Base-by-base conservation (phyloP, 1,284 basidiomycete genomes). In the Agaricales sp. region DNA sequence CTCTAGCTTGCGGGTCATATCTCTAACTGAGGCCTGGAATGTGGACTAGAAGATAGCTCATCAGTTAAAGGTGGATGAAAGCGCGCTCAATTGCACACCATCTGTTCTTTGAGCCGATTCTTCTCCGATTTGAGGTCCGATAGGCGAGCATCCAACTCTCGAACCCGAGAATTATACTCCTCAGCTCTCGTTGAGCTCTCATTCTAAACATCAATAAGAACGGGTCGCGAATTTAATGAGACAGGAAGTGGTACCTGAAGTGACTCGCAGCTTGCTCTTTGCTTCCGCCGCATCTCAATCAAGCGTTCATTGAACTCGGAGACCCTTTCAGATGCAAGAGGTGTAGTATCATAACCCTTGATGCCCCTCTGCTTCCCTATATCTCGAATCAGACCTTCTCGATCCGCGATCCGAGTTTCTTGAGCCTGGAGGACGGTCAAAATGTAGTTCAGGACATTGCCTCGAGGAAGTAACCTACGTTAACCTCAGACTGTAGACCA, bases 351-450 rank as follows among this genome's bases (percentile, higher is more conserved):
- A 59, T 80, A 93, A 0, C 90, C 92, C 18, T 78, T 77, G 57
- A 96, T 82, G 20, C 77, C 73, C 55, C 88, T 73, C 52, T 78
- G 78, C 43, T 78, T 69, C 44, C 81, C 77, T 6, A 92, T 77
- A 30, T 84, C 77, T 20, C 77, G 78, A 50, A 97, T 84, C 23
- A 84, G 68, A 6, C 74, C 69, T 61, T 94, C 91, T 20, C 93
- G 80, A 8, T 84, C 81, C 1, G 64, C 61, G 25, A 93, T 66
- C n/a, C 87, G 84, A 48, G 76, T 69, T 52, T 85, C 78, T 63
- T 95, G 88, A 4, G 77, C 76, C 89, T 94, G 54, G 30, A 35
- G 30, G 11, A 35, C 3, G 20, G 24, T 47, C 47, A n/a, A 43
- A 21, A 39, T 47, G 13, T 39, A 46, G 19, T 50, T 11, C 35